These are phyloP conservation scores for Chytridiales sp. DNA, from an alignment of 371 early-diverging fungal genomes.

Conservation along the genomic window DNA sequence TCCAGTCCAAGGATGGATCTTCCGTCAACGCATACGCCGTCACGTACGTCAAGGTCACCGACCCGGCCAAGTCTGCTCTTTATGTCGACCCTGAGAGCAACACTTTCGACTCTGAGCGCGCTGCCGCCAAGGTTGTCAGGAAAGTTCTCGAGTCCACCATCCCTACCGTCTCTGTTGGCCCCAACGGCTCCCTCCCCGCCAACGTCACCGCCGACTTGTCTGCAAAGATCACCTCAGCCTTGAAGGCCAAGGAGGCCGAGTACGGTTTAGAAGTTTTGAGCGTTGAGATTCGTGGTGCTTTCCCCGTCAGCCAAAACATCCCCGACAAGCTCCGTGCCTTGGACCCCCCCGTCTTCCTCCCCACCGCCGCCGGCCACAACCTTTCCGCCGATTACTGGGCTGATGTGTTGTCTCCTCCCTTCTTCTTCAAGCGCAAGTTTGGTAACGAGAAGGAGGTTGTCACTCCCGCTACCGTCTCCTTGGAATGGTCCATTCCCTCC, in stretches of 20 bases:
- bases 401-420: slow-evolving; percentile 45
- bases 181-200: slow-evolving; percentile 24
- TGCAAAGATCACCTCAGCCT: slow-evolving; percentile 35
- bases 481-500: slow-evolving; percentile 52
- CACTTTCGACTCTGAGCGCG: slow-evolving; percentile 49
- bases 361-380: slow-evolving; percentile 42
- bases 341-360: slow-evolving; percentile 43
- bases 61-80: slow-evolving; percentile 45
- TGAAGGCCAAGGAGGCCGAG: slow-evolving; percentile 37
- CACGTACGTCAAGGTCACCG: slow-evolving; percentile 43
- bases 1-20: slow-evolving; percentile 41
- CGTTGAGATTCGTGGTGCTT: slow-evolving; percentile 52
- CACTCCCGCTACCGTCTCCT: slow-evolving; percentile 47
- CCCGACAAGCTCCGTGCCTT: slow-evolving; percentile 50
- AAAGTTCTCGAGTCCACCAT: slow-evolving; percentile 37
- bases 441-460: slow-evolving; percentile 45
- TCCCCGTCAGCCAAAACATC: slow-evolving; percentile 37
- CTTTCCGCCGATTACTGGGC: slow-evolving; percentile 52
- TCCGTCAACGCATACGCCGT: slow-evolving; percentile 51
- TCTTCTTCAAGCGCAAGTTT: slow-evolving; percentile 48
- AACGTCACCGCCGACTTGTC: slow-evolving; percentile 31
- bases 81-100: slow-evolving; percentile 51
- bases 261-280: slow-evolving; percentile 38
- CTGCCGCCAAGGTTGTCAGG: slow-evolving; percentile 45
- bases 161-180: slow-evolving; percentile 28